Base-by-base conservation (phyloP, 2,329 filamentous ascomycete genomes). In the Colletotrichum gigasporum region DNA sequence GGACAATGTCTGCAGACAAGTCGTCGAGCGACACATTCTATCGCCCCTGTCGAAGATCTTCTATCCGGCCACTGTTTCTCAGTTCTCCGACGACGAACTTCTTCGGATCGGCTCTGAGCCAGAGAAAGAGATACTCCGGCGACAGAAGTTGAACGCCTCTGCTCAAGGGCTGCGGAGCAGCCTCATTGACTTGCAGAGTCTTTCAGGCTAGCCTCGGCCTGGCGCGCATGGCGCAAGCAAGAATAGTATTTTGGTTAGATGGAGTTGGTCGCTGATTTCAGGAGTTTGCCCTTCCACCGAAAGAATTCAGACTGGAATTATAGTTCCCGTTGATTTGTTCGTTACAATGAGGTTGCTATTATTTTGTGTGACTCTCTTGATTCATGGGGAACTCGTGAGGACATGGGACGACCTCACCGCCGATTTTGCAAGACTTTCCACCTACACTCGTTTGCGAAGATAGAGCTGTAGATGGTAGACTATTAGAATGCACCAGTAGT, bases 1-100 rank as follows among this genome's bases (percentile, higher is more conserved):
- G 14, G 71, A 71, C 45, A 71, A 71, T 24, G 55, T 72, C 3
- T 65, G 67, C 8, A 56, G 67, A 12, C 70, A 70, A 24, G 69
- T 71, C 14, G 62, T 72, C 1, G 70, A 71, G 10, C 44, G 68
- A 1, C 71, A 71, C 34, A 68, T 72, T 1, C 22, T 65, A 8
- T 6, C 24, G 4, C 63, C 63, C 5, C 22, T 65, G n/a, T 58
- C 63, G 3, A 35, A 51, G 24, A 52, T 57, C 3, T 65, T 65
- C 12, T 52, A 22, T 2, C 51, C 63, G 1, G 32, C 44, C 5
- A 52, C 51, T 0, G n/a, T 65, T 2, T 45, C 51, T 0, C 39
- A 60, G 8, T 18, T 60, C 1, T 42, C 61, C 1, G 47, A 64
- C 8, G 55, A 60, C 9, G 61, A 65, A 14, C 44, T 65, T 4